Percentiles rank a stretch among this genome's conserved stretches.
Evolutionary conservation across 768 basidiomycete species (phyloP).

Genomic region (Tulasnella sp.): DNA sequence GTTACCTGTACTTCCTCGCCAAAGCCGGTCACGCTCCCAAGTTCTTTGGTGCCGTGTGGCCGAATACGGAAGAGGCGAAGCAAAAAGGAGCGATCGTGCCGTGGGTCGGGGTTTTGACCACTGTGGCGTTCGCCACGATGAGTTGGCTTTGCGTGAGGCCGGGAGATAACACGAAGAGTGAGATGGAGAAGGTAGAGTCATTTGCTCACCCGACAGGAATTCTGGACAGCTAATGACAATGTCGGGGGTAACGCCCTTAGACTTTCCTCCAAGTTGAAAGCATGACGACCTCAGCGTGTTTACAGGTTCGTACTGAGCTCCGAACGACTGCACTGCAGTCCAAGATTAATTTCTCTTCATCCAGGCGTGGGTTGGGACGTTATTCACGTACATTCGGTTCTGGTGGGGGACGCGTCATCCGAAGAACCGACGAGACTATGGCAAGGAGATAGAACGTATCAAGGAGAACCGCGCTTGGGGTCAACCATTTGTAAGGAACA

Average conservation of each 20-base stretch:
- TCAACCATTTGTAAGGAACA: slow-evolving; percentile 19
- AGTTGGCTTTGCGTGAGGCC: slow-evolving; percentile 15
- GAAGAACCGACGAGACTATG: neutral
- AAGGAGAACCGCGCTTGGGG: neutral
- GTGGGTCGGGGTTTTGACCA: neutral
- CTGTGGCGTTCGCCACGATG: neutral
- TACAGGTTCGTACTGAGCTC: slow-evolving; percentile 9
- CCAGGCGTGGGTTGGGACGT: slow-evolving; percentile 29
- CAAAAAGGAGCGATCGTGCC: slow-evolving; percentile 12
- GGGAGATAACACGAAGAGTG: neutral
- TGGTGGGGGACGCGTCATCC: neutral
- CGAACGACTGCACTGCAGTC: too few relatives aligned
- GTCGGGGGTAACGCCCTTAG: neutral
- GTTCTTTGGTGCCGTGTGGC: slow-evolving; percentile 22
- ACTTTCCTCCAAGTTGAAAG: slow-evolving; percentile 23
- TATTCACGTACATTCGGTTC: slow-evolving; percentile 22
- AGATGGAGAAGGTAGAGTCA: too few relatives aligned
- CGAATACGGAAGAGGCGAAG: neutral
- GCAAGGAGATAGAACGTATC: neutral
- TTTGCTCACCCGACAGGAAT: too few relatives aligned
- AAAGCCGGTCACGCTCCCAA: slow-evolving; percentile 29
- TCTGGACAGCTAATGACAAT: too few relatives aligned
- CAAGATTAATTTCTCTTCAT: slow-evolving; percentile 13
- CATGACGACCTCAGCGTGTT: neutral
- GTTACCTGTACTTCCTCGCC: slow-evolving; percentile 27